Evolutionary conservation across 1,284 basidiomycete genomes (phyloP).

Genomic region (Grifola frondosa): DNA sequence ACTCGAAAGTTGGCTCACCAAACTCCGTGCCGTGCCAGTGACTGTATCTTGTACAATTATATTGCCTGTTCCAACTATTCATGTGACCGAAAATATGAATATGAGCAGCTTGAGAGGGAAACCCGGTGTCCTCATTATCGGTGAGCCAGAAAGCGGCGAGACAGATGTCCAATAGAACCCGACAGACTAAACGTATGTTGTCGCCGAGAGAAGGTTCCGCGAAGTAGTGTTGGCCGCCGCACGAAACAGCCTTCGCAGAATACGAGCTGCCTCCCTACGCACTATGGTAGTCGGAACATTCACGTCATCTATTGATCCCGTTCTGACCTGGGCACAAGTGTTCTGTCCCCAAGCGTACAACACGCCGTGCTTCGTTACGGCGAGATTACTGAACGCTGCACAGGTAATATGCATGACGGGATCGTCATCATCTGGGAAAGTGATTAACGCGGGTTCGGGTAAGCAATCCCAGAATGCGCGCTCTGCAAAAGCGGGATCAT

Average conservation of each 20-base stretch:
- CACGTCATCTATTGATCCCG: slow-evolving; percentile 54
- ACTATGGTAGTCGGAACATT: slow-evolving; percentile 60
- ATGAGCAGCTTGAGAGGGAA: no score
- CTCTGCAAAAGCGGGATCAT: slow-evolving; percentile 52
- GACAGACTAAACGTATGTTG: no score
- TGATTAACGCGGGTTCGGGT: slow-evolving; percentile 57
- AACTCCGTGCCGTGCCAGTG: no score
- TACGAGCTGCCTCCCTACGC: slow-evolving; percentile 61
- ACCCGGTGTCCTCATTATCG: no score
- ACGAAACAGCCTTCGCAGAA: slow-evolving; percentile 56
- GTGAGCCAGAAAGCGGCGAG: no score
- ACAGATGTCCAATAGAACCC: no score
- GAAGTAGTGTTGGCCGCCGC: slow-evolving; percentile 69
- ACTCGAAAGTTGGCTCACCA: no score
- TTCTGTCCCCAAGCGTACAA: slow-evolving; percentile 87
- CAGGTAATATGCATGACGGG: slow-evolving; percentile 72
- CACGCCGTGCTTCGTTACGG: slow-evolving; percentile 72
- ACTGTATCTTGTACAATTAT: no score
- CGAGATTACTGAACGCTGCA: slow-evolving; percentile 81
- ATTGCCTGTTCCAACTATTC: no score
- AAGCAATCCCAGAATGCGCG: slow-evolving; percentile 53
- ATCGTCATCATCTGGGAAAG: slow-evolving; percentile 58
- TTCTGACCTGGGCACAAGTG: slow-evolving; percentile 66
- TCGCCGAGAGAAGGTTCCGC: no score
- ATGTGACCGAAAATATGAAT: no score